These are phyloP conservation scores for Pulveroboletus sp. DNA, from an alignment of 768 basidiomycete species.

Conservation along the genomic window DNA sequence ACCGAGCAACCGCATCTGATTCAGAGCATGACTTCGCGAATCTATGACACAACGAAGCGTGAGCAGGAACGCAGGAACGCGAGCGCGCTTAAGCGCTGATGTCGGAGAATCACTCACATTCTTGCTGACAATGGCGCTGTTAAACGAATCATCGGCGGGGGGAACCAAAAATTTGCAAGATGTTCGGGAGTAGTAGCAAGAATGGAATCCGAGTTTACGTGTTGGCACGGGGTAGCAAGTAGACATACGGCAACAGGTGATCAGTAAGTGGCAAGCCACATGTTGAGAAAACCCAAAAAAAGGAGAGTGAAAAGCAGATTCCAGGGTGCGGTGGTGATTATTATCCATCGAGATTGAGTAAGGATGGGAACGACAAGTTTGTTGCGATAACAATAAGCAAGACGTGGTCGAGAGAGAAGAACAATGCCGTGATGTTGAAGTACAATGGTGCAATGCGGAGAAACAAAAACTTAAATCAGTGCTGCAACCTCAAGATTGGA, in stretches of 20 bases:
- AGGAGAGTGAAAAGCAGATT: not conserved
- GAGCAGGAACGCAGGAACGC: constrained; percentile 1
- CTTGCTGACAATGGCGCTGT: constrained; percentile 65
- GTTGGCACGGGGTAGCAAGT: constrained; percentile 21
- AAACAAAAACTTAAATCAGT: constrained; percentile 31
- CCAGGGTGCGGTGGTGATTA: constrained; percentile 13
- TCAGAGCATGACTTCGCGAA: constrained; percentile 53
- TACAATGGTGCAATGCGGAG: constrained; percentile 15
- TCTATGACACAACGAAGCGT: constrained; percentile 29
- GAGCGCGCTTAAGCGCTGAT: not conserved
- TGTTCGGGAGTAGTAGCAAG: constrained; percentile 14
- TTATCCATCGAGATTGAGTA: constrained; percentile 16
- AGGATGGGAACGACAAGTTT: constrained; percentile 17
- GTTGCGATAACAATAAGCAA: constrained; percentile 18
- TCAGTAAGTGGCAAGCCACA: constrained; percentile 12
- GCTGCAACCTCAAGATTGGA: constrained; percentile 35
- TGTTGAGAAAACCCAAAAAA: constrained; percentile 7
- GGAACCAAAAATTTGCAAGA: constrained; percentile 7
- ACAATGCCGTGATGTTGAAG: constrained; percentile 4
- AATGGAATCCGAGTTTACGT: constrained; percentile 27
- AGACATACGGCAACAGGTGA: constrained; percentile 20
- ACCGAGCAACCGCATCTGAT: not conserved
- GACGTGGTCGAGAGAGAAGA: constrained; percentile 10
- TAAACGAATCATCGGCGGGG: constrained; percentile 4
- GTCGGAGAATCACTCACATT: constrained; percentile 50